A percentile compares a stretch with the other conserved stretches of the same genome.
Evolutionary conservation across 306 rosid species (phyloP).

Genomic region (Quercus aquifolioides): DNA sequence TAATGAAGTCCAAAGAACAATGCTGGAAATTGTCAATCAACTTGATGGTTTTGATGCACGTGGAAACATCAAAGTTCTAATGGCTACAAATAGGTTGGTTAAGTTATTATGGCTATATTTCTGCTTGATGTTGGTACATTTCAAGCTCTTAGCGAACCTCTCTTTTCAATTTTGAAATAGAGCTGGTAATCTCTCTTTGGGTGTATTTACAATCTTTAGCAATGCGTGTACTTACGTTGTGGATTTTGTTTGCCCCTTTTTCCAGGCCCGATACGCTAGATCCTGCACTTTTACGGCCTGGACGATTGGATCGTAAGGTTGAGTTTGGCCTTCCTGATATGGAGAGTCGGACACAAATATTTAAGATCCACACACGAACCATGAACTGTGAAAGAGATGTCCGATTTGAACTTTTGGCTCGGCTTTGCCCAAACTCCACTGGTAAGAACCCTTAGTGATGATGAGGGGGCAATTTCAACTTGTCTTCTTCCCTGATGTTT

Average conservation of each 20-base stretch:
- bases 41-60: slow-evolving; percentile 99
- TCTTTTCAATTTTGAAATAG: neutral
- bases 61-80: slow-evolving; percentile 93
- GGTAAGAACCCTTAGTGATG: slow-evolving; percentile 41
- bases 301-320: slow-evolving; percentile 94
- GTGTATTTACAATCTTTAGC: neutral
- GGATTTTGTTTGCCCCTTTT: slow-evolving; percentile 10
- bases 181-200: neutral
- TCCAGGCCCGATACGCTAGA: slow-evolving; percentile 96
- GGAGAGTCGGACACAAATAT: slow-evolving; percentile 96
- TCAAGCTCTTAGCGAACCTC: neutral
- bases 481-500: neutral
- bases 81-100: slow-evolving; percentile 97
- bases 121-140: neutral
- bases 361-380: slow-evolving; percentile 95
- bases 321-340: slow-evolving; percentile 99
- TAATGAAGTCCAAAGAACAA: slow-evolving; percentile 94
- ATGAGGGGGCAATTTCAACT: neutral
- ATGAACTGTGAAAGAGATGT: slow-evolving; percentile 98
- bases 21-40: slow-evolving; percentile 99
- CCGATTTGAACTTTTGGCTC: slow-evolving; percentile 88
- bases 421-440: slow-evolving; percentile 97
- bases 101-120: neutral
- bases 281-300: slow-evolving; percentile 94
- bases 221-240: neutral